Evolutionary conservation across 306 rosid species (phyloP), one percentile per base, ranked within the genome.

Genomic region (Pterocarpus macrocarpus): DNA sequence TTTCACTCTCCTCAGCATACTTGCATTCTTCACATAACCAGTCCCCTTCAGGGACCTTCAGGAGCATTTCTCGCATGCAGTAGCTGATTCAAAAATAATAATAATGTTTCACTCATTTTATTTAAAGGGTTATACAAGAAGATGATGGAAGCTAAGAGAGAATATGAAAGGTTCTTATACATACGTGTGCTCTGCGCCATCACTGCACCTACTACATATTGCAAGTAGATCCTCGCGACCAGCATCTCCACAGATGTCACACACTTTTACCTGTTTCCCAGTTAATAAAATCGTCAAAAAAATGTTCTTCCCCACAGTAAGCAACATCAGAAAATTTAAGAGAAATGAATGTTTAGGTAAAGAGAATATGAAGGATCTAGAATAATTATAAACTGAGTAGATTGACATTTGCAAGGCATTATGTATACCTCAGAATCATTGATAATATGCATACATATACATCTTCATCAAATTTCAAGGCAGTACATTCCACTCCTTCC

Each of bases 101-200:
- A 69, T 3, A 83, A 49, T 36, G 69, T 80, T 69, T 64, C 68
- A 62, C 17, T 81, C 80, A 68, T 53, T 80, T 80, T 55, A 35
- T 38, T 16, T 84, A 65, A 71, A 70, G 62, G 39, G 49, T 34
- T 34, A 53, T 7, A 70, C 61, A 61, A 52, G 64, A 85, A 88
- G 50, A 15, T 34, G 45, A 52, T 33, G 55, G 64, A 68, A 64
- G 12, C 62, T 66, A 61, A 73, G 38, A 76, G 36, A 33, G 15
- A 55, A 28, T n/a, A 22, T 69, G 17, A 57, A 73, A 84, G 73
- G 30, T 53, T 69, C 49, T 67, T 71, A 65, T 55, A 76, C 97
- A 85, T 88, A 95, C 98, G 86, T 93, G 86, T 95, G 98, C 70
- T 95, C 98, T 52, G 98, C 98, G n/a, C 98, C 98, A 76, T 95